These are phyloP conservation scores for Monilinia fructicola DNA, from an alignment of 2,329 filamentous ascomycete species.

Conservation along the genomic window DNA sequence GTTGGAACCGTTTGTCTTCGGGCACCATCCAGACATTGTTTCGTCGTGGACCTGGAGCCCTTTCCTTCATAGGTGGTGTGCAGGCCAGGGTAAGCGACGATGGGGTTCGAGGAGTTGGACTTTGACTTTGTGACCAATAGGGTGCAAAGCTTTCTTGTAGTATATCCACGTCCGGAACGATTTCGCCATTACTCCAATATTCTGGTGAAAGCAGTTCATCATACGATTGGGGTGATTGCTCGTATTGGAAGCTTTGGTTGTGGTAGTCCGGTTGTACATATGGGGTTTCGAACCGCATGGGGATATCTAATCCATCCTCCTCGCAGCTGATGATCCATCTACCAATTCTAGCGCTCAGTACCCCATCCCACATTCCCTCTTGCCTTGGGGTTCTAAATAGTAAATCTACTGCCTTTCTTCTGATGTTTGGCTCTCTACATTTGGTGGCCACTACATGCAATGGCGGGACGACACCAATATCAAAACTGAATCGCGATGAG, in stretches of 20 bases:
- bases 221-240: not conserved
- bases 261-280: not conserved
- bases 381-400: constrained; percentile 57
- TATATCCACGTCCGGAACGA: not conserved
- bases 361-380: constrained; percentile 66
- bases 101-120: not conserved
- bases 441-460: constrained; percentile 67
- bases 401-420: constrained; percentile 61
- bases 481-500: constrained; percentile 57
- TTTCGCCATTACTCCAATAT: not conserved
- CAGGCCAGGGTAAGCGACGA: constrained; percentile 1
- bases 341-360: constrained; percentile 35
- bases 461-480: constrained; percentile 63
- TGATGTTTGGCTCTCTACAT: constrained; percentile 57
- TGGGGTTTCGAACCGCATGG: constrained; percentile 12
- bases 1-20: constrained; percentile 34
- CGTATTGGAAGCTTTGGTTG: not conserved
- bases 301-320: constrained; percentile 34
- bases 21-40: constrained; percentile 30
- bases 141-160: constrained; percentile 1
- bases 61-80: not conserved
- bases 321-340: constrained; percentile 35
- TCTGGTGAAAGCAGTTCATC: not conserved
- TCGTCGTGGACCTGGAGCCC: not conserved
- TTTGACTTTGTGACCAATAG: constrained; percentile 11